Base-by-base conservation (phyloP, 345 rosid genomes). In the Eucalyptus erythrocorys region DNA sequence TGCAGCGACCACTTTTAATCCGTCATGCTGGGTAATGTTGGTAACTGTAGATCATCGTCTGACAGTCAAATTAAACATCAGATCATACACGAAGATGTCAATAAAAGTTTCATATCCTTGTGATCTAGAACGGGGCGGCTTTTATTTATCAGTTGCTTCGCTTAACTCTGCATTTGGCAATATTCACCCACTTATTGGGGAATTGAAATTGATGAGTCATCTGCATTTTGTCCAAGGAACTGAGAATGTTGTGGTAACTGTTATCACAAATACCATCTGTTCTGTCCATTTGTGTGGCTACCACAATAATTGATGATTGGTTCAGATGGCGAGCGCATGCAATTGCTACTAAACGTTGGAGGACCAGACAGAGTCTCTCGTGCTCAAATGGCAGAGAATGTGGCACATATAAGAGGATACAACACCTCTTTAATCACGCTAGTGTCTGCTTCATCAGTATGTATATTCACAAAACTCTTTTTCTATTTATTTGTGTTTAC, bases 341-440 rank as follows among this genome's bases (percentile, higher is more conserved):
- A 91, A 89, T 86, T 95, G 66, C 92, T 97, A 42, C 90, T 97
- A 86, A 97, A 97, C 89, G 93, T 95, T 87, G 98, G 98, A 87
- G 99, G 99, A 89, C 97, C 95, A 2, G 96, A 97, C 85, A 94
- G 99, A 88, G 93, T 96, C 21, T 97, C 99, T 68, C 97, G 98
- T 84, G 96, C 94, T 93, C 94, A 96, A 90, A 97, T 97, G 98
- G 99, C 99, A 2, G 94, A 97, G 92, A 90, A 90, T 32, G 97
- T 96, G 89, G 98, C 98, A 32, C 89, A 92, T 86, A 87, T 95
- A 87, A 92, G 94, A 92, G 98, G 98, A 90, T 88, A 96, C 86
- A 88, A 88, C 89, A 40, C 90, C 37, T 93, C 97, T 49, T 93
- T 94, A 90, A 95, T 96, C 91, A 95, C 92, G 87, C 91, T 92